Percentiles rank a stretch among this genome's conserved stretches.
These are phyloP conservation scores for Pythium sp. DNA, from an alignment of 352 stramenopile genomes.

Conservation along the genomic window DNA sequence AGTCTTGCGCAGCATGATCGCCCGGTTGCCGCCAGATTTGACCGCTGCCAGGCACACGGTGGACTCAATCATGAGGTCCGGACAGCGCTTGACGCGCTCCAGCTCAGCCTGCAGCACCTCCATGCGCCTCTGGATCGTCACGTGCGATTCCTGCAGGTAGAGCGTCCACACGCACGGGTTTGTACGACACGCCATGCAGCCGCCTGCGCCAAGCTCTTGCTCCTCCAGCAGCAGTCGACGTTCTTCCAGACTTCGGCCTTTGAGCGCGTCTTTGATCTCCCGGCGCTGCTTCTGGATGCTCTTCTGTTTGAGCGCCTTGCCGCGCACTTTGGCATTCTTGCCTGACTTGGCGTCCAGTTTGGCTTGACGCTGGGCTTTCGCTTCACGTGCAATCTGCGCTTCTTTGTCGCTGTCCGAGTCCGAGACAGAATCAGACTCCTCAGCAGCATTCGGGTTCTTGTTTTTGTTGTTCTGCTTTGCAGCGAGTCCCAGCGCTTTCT, in stretches of 20 bases:
- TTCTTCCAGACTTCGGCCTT: conserved; percentile 59
- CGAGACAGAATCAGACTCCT: conserved; percentile 33
- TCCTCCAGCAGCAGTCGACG: conserved; percentile 59
- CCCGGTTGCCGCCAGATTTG: conserved; percentile 39
- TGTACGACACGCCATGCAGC: conserved; percentile 79
- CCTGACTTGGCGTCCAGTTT: conserved; percentile 32
- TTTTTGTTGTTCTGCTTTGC: not conserved
- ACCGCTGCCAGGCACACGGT: conserved; percentile 59
- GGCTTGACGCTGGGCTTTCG: conserved; percentile 27
- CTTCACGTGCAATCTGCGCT: conserved; percentile 54
- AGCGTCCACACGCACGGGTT: conserved; percentile 67
- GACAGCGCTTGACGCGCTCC: conserved; percentile 62
- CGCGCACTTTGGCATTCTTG: conserved; percentile 39
- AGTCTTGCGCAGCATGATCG: conserved; percentile 53
- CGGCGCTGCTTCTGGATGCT: conserved; percentile 70
- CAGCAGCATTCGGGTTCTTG: not conserved
- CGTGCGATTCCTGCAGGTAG: conserved; percentile 54
- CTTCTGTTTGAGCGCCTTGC: conserved; percentile 52
- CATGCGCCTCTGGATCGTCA: conserved; percentile 55
- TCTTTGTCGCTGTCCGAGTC: conserved; percentile 77
- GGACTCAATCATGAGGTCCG: conserved; percentile 48
- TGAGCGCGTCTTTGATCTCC: conserved; percentile 69
- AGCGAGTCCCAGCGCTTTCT: conserved; percentile 2
- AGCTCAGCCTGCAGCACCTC: conserved; percentile 63
- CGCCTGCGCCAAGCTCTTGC: conserved; percentile 63